These are phyloP conservation scores for Colletotrichum simmondsii DNA, from an alignment of 2,329 filamentous ascomycete genomes.

Conservation along the genomic window DNA sequence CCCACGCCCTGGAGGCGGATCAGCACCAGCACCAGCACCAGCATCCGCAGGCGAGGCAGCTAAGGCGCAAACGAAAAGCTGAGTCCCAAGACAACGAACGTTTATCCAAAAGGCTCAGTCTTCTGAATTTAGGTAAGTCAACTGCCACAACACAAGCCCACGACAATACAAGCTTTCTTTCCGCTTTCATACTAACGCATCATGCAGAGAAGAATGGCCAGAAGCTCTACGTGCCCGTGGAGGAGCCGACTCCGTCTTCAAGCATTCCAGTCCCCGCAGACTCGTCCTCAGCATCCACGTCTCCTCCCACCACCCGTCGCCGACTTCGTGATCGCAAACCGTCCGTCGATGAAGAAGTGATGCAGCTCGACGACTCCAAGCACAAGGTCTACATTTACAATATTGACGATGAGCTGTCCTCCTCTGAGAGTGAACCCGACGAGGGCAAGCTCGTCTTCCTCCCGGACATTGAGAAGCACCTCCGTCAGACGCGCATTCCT, in stretches of 20 bases:
- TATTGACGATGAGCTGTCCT: constrained; percentile 85
- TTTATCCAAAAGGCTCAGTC: constrained; percentile 84
- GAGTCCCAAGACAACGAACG: constrained; percentile 74
- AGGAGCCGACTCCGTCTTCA: constrained; percentile 50
- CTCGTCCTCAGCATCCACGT: constrained; percentile 34
- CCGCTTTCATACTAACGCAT: constrained; percentile 36
- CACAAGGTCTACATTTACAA: constrained; percentile 92
- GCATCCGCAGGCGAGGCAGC: constrained; percentile 34
- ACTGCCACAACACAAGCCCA: neutral
- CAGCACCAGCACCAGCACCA: constrained; percentile 36
- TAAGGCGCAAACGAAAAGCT: constrained; percentile 68
- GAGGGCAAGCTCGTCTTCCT: constrained; percentile 79
- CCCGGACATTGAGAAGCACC: constrained; percentile 85
- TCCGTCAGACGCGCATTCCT: constrained; percentile 77
- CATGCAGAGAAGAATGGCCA: constrained; percentile 68
- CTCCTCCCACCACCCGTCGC: constrained; percentile 18
- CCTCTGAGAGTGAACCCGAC: constrained; percentile 65
- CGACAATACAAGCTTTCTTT: constrained; percentile 9
- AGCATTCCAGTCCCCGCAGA: constrained; percentile 36
- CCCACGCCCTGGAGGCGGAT: constrained; percentile 33
- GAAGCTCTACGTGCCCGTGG: constrained; percentile 75
- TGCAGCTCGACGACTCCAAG: constrained; percentile 89
- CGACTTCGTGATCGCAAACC: constrained; percentile 33
- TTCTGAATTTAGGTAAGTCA: constrained; percentile 81
- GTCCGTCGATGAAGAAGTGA: constrained; percentile 64